These are phyloP conservation scores for Didymellaceae sp. DNA, from an alignment of 2,329 filamentous ascomycete species.

Conservation along the genomic window DNA sequence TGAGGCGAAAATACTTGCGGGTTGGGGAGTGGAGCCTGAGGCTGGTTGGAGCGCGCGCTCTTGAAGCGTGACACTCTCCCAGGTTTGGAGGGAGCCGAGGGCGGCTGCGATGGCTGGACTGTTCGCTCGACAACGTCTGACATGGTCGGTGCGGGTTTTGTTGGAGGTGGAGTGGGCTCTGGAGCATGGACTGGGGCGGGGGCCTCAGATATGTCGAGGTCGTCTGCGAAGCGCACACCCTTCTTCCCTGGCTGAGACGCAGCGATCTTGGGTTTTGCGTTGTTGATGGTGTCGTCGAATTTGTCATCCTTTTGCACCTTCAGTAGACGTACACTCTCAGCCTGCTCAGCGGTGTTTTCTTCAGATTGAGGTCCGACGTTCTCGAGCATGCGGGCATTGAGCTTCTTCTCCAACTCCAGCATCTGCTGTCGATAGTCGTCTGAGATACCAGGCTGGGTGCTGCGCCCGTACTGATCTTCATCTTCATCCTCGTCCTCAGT, in stretches of 20 bases:
- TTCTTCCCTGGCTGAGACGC: constrained; percentile 56
- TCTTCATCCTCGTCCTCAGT: constrained; percentile 75
- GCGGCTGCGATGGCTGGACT: constrained; percentile 16
- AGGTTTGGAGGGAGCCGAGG: constrained; percentile 30
- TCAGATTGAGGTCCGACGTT: constrained; percentile 61
- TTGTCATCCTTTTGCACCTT: constrained; percentile 52
- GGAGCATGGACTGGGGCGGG: constrained; percentile 32
- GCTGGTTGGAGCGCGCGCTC: constrained; percentile 31
- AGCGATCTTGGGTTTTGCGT: constrained; percentile 3
- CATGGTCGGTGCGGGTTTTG: constrained; percentile 34
- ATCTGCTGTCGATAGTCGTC: constrained; percentile 82
- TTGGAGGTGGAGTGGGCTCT: neutral
- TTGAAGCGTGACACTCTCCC: constrained; percentile 53
- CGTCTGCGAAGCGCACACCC: constrained; percentile 79
- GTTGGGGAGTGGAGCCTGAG: constrained; percentile 25
- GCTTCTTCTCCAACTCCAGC: constrained; percentile 80
- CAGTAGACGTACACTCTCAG: constrained; percentile 65
- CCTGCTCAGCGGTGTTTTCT: constrained; percentile 51
- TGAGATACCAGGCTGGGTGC: constrained; percentile 69
- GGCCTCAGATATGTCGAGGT: constrained; percentile 70
- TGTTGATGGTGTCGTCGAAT: constrained; percentile 34
- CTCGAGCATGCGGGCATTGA: constrained; percentile 66
- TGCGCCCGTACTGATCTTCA: constrained; percentile 79
- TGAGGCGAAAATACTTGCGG: constrained; percentile 33
- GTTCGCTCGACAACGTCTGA: constrained; percentile 46